Conservation (phyloP, 2,329 filamentous ascomycete genomes). For the Monosporascus sp. region DNA sequence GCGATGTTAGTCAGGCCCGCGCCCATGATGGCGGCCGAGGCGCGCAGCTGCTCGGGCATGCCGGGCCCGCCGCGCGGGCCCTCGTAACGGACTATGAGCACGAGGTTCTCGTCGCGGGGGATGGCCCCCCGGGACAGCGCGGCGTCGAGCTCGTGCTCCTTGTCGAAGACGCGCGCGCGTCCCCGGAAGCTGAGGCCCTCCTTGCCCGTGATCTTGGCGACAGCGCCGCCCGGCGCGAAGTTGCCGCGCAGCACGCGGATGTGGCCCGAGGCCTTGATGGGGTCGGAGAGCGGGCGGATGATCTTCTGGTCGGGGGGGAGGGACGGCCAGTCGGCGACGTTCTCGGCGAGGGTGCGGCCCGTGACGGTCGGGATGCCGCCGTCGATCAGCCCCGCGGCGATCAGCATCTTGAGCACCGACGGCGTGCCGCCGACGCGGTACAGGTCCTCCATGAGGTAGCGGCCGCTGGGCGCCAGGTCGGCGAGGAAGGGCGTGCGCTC, state of each 20-base stretch:
- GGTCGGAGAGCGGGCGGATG: conserved; percentile 66
- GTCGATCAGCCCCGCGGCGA: conserved; percentile 65
- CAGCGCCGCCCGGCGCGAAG: conserved; percentile 80
- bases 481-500: conserved; percentile 83
- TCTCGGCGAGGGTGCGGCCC: conserved; percentile 68
- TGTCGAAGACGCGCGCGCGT: conserved; percentile 77
- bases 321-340: conserved; percentile 63
- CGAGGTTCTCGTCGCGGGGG: conserved; percentile 71
- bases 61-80: conserved; percentile 89
- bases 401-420: conserved; percentile 67
- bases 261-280: conserved; percentile 80
- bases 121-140: conserved; percentile 65
- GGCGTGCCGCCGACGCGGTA: conserved; percentile 73
- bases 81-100: conserved; percentile 88
- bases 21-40: conserved; percentile 87
- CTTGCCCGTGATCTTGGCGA: conserved; percentile 95
- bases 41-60: conserved; percentile 92
- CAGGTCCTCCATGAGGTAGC: conserved; percentile 75
- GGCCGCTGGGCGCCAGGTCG: conserved; percentile 76
- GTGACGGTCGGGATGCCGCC: conserved; percentile 69
- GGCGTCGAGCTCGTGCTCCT: conserved; percentile 71
- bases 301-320: conserved; percentile 63
- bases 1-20: conserved; percentile 83
- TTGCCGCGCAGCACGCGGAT: conserved; percentile 85
- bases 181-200: conserved; percentile 81